phyloP scores from a whole-genome alignment of 768 basidiomycete genomes.

The Suillus ampliporus region DNA sequence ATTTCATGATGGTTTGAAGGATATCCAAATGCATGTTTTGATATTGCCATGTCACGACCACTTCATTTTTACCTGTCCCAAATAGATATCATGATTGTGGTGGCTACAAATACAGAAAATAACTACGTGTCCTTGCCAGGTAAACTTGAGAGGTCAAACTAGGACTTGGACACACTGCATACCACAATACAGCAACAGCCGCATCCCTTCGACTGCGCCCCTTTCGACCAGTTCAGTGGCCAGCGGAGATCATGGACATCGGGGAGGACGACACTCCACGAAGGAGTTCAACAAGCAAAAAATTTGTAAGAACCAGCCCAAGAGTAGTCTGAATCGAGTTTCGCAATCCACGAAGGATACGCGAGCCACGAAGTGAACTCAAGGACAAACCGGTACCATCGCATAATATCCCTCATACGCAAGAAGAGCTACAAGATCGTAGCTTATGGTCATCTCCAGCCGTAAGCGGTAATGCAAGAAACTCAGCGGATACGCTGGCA shows the following conservation, averaged over 20 bases:
- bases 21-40: too few relatives aligned
- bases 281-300: slow-evolving; percentile 14
- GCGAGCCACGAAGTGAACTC: slow-evolving; percentile 24
- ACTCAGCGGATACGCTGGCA: background rate
- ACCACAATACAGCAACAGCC: background rate
- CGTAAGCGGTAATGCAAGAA: background rate
- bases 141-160: background rate
- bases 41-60: too few relatives aligned
- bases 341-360: slow-evolving; percentile 13
- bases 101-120: background rate
- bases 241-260: slow-evolving; percentile 7
- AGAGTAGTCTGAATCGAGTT: slow-evolving; percentile 25
- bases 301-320: slow-evolving; percentile 16
- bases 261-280: slow-evolving; percentile 3
- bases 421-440: background rate
- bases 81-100: too few relatives aligned
- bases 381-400: slow-evolving; percentile 8
- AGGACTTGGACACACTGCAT: background rate
- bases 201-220: background rate
- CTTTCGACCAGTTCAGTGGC: background rate
- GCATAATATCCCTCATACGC: slow-evolving; percentile 9
- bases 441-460: background rate
- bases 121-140: too few relatives aligned
- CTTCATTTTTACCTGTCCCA: too few relatives aligned
- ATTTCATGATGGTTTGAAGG: too few relatives aligned